Percentiles rank a stretch among this genome's conserved stretches.
Conservation (phyloP, 176 grass and related monocot species). For the Eremochloa ophiuroides region DNA sequence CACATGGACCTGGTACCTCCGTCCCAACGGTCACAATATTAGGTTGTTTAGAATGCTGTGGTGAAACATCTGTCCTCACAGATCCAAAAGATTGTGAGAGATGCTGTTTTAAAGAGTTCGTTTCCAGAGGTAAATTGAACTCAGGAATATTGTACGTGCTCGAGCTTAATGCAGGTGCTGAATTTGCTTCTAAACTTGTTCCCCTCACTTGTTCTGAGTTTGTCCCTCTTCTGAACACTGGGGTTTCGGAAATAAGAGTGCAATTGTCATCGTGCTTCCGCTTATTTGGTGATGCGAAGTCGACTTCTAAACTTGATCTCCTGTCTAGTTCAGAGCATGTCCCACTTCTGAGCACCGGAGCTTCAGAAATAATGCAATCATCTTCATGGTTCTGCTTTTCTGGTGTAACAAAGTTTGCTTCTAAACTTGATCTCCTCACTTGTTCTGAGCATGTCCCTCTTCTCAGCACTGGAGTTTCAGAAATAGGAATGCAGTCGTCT, state of each 20-base stretch:
- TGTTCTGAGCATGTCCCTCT: conserved; percentile 43
- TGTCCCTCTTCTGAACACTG: conserved; percentile 55
- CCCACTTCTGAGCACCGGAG: conserved; percentile 64
- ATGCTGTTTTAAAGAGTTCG: neutral
- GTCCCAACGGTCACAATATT: conserved; percentile 8
- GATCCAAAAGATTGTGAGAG: conserved; percentile 18
- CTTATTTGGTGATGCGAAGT: conserved; percentile 62
- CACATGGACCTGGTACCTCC: conserved; percentile 25
- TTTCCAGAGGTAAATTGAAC: conserved; percentile 35
- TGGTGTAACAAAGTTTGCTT: conserved; percentile 53
- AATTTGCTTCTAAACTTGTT: conserved; percentile 33
- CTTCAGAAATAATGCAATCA: conserved; percentile 68
- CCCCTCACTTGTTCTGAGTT: conserved; percentile 31
- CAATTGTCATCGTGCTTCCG: conserved; percentile 55
- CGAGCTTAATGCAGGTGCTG: conserved; percentile 11
- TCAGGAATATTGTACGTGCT: conserved; percentile 8
- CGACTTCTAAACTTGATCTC: conserved; percentile 24
- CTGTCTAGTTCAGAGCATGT: conserved; percentile 33
- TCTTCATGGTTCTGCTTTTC: conserved; percentile 66
- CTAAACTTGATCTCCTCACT: conserved; percentile 31
- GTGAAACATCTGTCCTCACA: conserved; percentile 33
- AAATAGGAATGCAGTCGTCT: conserved; percentile 53
- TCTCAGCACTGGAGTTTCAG: conserved; percentile 81
- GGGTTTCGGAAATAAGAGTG: conserved; percentile 67
- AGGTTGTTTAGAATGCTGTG: conserved; percentile 24